A percentile compares a stretch with the other conserved stretches of the same genome.
phyloP scores from a whole-genome alignment of 192 early-diverging fungal genomes.

The Entomortierella parvispora region DNA sequence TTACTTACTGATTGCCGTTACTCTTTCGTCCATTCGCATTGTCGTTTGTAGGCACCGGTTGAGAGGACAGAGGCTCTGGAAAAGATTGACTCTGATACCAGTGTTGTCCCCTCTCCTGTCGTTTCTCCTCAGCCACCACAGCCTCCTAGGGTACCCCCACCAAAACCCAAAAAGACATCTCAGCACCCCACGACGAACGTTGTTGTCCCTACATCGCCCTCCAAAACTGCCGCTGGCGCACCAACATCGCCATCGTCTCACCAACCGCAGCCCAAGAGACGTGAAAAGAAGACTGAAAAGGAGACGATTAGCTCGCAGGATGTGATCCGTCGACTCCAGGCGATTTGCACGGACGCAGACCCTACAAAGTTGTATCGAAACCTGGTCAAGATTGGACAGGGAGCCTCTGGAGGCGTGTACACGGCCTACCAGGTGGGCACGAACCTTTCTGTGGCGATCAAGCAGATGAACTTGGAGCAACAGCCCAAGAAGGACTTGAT shows the following conservation, averaged over 20 bases:
- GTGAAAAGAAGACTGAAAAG: slow-evolving; percentile 63
- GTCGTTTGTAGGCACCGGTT: slow-evolving; percentile 10
- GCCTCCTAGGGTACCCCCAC: slow-evolving; percentile 31
- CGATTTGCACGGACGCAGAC: slow-evolving; percentile 88
- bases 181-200: slow-evolving; percentile 11
- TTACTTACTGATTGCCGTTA: too few relatives aligned
- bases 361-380: slow-evolving; percentile 87
- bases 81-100: slow-evolving; percentile 35
- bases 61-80: slow-evolving; percentile 35
- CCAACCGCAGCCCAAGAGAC: slow-evolving; percentile 59
- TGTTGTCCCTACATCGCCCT: slow-evolving; percentile 27
- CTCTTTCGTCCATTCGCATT: too few relatives aligned
- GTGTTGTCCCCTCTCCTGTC: slow-evolving; percentile 8
- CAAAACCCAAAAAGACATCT: slow-evolving; percentile 40
- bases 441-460: slow-evolving; percentile 86
- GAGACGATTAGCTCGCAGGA: slow-evolving; percentile 67
- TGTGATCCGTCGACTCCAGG: slow-evolving; percentile 82
- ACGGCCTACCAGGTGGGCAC: slow-evolving; percentile 78
- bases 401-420: slow-evolving; percentile 94
- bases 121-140: slow-evolving; percentile 7
- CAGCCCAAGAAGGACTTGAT: slow-evolving; percentile 98
- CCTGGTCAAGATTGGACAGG: slow-evolving; percentile 92
- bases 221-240: slow-evolving; percentile 46
- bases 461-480: slow-evolving; percentile 95
- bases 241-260: slow-evolving; percentile 13